These are phyloP conservation scores for Celoporthe dispersa DNA, from an alignment of 2,329 filamentous ascomycete species.

Conservation along the genomic window DNA sequence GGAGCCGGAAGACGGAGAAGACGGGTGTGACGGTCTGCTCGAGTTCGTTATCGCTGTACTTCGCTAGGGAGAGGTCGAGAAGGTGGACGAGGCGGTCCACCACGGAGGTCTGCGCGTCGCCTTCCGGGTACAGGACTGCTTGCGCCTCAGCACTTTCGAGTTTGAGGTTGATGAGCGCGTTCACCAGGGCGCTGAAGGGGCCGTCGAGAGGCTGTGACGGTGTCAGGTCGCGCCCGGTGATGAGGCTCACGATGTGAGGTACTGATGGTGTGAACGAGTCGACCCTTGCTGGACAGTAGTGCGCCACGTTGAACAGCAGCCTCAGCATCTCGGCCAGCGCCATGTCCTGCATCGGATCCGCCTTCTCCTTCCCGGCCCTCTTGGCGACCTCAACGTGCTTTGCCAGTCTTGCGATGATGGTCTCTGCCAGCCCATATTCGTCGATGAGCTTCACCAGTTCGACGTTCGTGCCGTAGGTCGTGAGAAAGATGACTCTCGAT, in stretches of 20 bases:
- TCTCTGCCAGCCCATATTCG: conserved; percentile 68
- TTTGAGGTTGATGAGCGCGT: conserved; percentile 80
- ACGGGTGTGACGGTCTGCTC: conserved; percentile 74
- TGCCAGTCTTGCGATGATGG: conserved; percentile 70
- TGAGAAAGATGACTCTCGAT: conserved; percentile 78
- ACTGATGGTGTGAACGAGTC: conserved; percentile 70
- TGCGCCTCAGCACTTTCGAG: conserved; percentile 59
- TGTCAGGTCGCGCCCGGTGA: conserved; percentile 63
- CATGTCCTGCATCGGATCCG: conserved; percentile 72
- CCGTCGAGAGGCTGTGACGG: conserved; percentile 71
- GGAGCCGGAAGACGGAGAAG: conserved; percentile 70
- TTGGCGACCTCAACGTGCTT: conserved; percentile 63
- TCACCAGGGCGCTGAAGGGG: conserved; percentile 73
- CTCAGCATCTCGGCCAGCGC: conserved; percentile 85
- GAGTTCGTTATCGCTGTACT: conserved; percentile 70
- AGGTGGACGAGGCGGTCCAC: conserved; percentile 70
- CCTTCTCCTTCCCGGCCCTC: conserved; percentile 38
- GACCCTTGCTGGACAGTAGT: conserved; percentile 68
- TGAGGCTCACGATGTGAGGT: conserved; percentile 70
- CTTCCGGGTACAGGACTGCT: conserved; percentile 68
- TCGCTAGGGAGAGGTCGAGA: conserved; percentile 67
- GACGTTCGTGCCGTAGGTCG: conserved; percentile 76
- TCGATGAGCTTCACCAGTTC: conserved; percentile 69
- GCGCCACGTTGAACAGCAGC: conserved; percentile 85
- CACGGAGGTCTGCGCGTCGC: conserved; percentile 58